Percentiles rank a stretch among this genome's conserved stretches.
Conservation (phyloP, 805 yeast species). For the Candida corydali region DNA sequence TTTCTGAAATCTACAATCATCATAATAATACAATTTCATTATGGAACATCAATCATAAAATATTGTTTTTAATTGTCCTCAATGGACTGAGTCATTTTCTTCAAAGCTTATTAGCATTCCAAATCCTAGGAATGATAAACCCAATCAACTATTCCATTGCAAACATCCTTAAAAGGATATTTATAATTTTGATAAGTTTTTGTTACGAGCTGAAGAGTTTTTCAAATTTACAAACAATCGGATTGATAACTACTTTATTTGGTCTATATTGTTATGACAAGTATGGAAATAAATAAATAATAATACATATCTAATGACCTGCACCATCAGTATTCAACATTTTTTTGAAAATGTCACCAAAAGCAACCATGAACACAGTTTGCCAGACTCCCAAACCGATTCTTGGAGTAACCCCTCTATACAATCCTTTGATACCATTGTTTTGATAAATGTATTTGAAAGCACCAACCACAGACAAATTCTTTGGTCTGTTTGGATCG, state of each 20-base stretch:
- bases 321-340: slow-evolving; percentile 39
- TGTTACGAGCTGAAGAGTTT: slow-evolving; percentile 45
- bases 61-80: slow-evolving; percentile 40
- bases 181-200: slow-evolving; percentile 63
- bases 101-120: slow-evolving; percentile 74
- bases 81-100: slow-evolving; percentile 69
- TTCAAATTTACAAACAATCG: slow-evolving; percentile 28
- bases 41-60: slow-evolving; percentile 25
- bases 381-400: slow-evolving; percentile 97
- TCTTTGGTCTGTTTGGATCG: slow-evolving; percentile 95
- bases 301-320: slow-evolving; percentile 23
- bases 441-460: slow-evolving; percentile 76
- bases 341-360: slow-evolving; percentile 74
- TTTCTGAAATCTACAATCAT: slow-evolving; percentile 43
- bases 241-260: slow-evolving; percentile 31
- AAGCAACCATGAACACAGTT: slow-evolving; percentile 96
- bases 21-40: no score
- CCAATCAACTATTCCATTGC: slow-evolving; percentile 80
- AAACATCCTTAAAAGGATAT: slow-evolving; percentile 68
- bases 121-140: slow-evolving; percentile 64
- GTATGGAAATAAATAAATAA: slow-evolving; percentile 25
- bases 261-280: slow-evolving; percentile 42
- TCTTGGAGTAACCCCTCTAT: slow-evolving; percentile 96
- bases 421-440: slow-evolving; percentile 86
- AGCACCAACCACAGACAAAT: slow-evolving; percentile 72